Evolutionary conservation across 352 stramenopile genomes (phyloP), one percentile per base, ranked within the genome.

Genomic region (Phytophthora constricta): DNA sequence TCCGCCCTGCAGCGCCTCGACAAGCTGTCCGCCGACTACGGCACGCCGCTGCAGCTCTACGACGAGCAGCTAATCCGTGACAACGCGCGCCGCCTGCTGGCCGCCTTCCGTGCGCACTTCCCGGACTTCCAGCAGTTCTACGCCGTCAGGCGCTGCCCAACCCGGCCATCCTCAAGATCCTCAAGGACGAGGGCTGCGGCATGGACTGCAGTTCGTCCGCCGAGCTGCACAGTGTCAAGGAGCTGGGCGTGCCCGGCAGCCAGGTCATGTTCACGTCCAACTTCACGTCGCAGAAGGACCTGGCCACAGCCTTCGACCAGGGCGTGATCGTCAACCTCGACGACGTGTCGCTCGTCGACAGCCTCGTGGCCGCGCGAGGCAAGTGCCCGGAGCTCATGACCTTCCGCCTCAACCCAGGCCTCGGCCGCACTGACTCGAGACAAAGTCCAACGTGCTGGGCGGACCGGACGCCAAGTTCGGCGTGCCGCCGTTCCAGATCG

Each of bases 211-310:
- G 87, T 60, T 96, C 88, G 16, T 84, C 87, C 22, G 79, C 89
- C 4, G 90, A 97, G 65, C 78, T 97, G 16, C 76, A 91, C 71
- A 92, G 90, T 54, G 74, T 79, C 52, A 77, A 92, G 57, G 62
- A 93, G 76, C 61, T 96, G 34, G 88, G 88, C 48, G 73, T 96
- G 23, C 76, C 82, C 1, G 77, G 81, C 25, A 79, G 97, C 49
- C 76, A 91, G 62, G 74, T 95, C 60, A 96, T 96, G 49, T 97
- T 95, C 71, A 97, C 90, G 27, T 95, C 84, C 65, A 97, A 97
- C 81, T 97, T 93, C 76, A 97, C 90, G 11, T 89, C 86, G 20
- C 42, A 84, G 62, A 69, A 75, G 49, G 90, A 97, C 65, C 66
- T 97, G 37, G 74, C 73, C 10, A 80, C 50, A 25, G 90, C 90